phyloP scores from a whole-genome alignment of 441 rosid species.

The Arabidopsis hybrid region DNA sequence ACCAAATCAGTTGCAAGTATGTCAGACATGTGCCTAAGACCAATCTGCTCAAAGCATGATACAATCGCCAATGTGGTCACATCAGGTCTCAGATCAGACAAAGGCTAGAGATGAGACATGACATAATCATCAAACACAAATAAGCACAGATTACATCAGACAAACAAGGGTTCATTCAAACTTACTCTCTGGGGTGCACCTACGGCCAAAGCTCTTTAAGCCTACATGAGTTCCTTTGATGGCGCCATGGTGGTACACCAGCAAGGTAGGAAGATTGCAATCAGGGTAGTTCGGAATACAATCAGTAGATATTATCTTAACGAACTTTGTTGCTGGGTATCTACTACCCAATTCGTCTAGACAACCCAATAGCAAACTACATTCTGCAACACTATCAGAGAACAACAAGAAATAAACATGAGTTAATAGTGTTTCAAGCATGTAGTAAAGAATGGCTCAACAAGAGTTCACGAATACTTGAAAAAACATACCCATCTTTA shows the following conservation, averaged over 20 bases:
- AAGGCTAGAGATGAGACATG: not conserved
- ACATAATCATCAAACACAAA: conserved; percentile 11
- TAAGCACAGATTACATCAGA: conserved; percentile 18
- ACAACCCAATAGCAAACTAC: conserved; percentile 76
- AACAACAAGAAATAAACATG: conserved; percentile 16
- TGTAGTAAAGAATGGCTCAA: not conserved
- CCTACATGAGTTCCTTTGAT: conserved; percentile 94
- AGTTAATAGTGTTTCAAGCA: not conserved
- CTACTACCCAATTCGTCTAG: conserved; percentile 83
- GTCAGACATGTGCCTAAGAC: conserved; percentile 19
- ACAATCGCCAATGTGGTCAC: not conserved
- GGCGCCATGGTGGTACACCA: conserved; percentile 91
- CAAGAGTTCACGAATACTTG: not conserved
- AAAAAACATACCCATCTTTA: conserved; percentile 78
- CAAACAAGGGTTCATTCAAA: conserved; percentile 5
- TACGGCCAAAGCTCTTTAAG: conserved; percentile 79
- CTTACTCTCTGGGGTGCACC: conserved; percentile 96
- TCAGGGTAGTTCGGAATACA: conserved; percentile 98
- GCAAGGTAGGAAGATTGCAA: conserved; percentile 86
- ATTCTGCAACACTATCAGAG: conserved; percentile 67
- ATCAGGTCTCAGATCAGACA: not conserved
- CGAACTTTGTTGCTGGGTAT: conserved; percentile 95
- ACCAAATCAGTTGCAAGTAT: conserved; percentile 19
- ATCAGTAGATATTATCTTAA: conserved; percentile 93
- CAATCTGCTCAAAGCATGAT: not conserved